Conservation (phyloP, 78 protist species). For the Chrysochromulina tobinii region DNA sequence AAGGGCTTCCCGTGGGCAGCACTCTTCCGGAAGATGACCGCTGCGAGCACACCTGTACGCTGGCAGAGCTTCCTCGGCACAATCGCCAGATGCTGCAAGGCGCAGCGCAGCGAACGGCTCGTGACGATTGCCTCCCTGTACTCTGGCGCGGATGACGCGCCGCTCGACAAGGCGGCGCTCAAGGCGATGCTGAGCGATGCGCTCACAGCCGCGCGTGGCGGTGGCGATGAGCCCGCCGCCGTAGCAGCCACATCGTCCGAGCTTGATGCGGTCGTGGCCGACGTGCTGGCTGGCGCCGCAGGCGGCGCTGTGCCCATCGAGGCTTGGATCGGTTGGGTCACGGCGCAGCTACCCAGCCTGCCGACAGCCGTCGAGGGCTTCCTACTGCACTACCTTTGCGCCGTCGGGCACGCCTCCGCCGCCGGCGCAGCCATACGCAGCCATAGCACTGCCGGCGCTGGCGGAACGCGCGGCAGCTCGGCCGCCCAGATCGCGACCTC, state of each 20-base stretch:
- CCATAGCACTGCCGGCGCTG: too few relatives aligned
- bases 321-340: neutral
- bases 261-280: too few relatives aligned
- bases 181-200: neutral
- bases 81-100: too few relatives aligned
- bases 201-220: neutral
- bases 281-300: neutral
- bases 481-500: too few relatives aligned
- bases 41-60: too few relatives aligned
- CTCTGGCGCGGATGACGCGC: neutral
- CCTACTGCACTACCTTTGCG: neutral
- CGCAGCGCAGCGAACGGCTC: neutral
- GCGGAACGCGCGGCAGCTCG: neutral
- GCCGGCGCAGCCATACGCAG: neutral
- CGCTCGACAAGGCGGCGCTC: neutral
- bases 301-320: neutral
- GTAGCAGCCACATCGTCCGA: neutral
- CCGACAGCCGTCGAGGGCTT: neutral
- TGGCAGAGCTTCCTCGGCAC: too few relatives aligned
- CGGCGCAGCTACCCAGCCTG: neutral
- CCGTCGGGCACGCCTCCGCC: neutral
- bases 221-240: neutral
- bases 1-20: too few relatives aligned
- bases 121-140: neutral
- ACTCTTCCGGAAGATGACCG: too few relatives aligned